phyloP scores from a whole-genome alignment of 2,329 filamentous ascomycete genomes.

The Colletotrichum phormii region DNA sequence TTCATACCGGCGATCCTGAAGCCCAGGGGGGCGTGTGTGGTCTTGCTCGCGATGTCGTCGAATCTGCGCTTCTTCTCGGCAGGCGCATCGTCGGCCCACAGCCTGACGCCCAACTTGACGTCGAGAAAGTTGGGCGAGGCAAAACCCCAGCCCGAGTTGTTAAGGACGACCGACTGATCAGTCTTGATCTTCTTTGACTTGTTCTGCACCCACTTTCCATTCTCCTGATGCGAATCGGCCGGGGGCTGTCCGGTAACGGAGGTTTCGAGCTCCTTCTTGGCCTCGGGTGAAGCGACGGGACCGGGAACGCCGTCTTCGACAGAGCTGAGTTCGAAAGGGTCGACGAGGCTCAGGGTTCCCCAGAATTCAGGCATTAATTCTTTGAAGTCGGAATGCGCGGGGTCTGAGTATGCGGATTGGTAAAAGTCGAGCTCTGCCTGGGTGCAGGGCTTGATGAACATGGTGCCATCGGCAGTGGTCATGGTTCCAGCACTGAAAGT shows the following conservation, averaged over 20 bases:
- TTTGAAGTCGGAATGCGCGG: slow-evolving; percentile 73
- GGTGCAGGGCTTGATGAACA: slow-evolving; percentile 96
- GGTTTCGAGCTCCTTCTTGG: slow-evolving; percentile 49
- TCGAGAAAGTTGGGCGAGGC: slow-evolving; percentile 90
- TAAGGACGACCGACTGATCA: slow-evolving; percentile 83
- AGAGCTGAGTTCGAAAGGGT: slow-evolving; percentile 58
- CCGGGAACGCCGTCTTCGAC: slow-evolving; percentile 62
- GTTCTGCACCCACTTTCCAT: slow-evolving; percentile 59
- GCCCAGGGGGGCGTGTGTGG: slow-evolving; percentile 69
- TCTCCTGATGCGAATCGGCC: slow-evolving; percentile 27
- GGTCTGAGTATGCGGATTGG: slow-evolving; percentile 72
- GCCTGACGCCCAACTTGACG: slow-evolving; percentile 85
- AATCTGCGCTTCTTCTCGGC: slow-evolving; percentile 70
- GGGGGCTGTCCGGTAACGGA: slow-evolving; percentile 48
- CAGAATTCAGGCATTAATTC: slow-evolving; percentile 87
- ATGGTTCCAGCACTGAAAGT: slow-evolving; percentile 84
- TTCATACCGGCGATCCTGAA: slow-evolving; percentile 76
- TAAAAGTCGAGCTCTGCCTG: slow-evolving; percentile 90
- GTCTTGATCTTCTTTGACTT: slow-evolving; percentile 75
- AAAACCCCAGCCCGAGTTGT: slow-evolving; percentile 86
- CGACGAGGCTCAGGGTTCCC: slow-evolving; percentile 79
- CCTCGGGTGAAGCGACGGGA: slow-evolving; percentile 52
- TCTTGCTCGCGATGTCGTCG: slow-evolving; percentile 67
- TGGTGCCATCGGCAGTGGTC: slow-evolving; percentile 82
- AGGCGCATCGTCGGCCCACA: slow-evolving; percentile 84